Evolutionary conservation across 352 stramenopile species (phyloP), one percentile per base, ranked within the genome.

Genomic region (Phytophthora foliorum): DNA sequence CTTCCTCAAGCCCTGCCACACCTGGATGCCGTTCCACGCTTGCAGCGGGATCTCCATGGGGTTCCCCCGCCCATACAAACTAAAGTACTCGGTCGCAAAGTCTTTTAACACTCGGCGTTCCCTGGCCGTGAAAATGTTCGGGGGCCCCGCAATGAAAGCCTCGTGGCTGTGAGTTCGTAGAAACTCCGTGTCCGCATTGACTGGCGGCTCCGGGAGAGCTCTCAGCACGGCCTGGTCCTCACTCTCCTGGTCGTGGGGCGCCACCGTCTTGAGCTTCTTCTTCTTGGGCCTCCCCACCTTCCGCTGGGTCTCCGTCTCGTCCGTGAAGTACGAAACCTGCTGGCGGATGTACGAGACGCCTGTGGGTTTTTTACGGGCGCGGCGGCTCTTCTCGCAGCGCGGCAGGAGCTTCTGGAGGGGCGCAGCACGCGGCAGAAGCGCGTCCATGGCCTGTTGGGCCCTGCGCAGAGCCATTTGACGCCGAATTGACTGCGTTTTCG

Each of bases 261-360:
- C 58, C 24, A 58, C 13, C 11, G 38, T 62, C 39, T 67, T 69
- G 21, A 70, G 57, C 22, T 49, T 50, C 61, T 76, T 81, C 39
- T 74, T 82, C 44, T 69, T 79, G 7, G 74, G 66, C 55, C 70
- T 53, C 42, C 74, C 62, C 7, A 64, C 42, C 8, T 63, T 74
- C 56, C 58, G 62, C 41, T 59, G 44, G 4, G 14, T 44, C 19
- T 63, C 69, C 11, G 39, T 59, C n/a, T 75, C 67, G 67, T 92
- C 82, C 16, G 75, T 69, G 53, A 92, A 93, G 63, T 91, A 91
- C 9, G 83, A 93, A 29, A 61, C 41, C 32, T 82, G 76, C 32
- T 67, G 76, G 0, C 84, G 85, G 48, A 93, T 90, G 54, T 75
- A 90, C 1, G 83, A 91, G 46, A 76, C 77, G 1, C 69, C 72